Evolutionary conservation across 2,329 filamentous ascomycete species (phyloP).

Genomic region (Talaromyces sp.): DNA sequence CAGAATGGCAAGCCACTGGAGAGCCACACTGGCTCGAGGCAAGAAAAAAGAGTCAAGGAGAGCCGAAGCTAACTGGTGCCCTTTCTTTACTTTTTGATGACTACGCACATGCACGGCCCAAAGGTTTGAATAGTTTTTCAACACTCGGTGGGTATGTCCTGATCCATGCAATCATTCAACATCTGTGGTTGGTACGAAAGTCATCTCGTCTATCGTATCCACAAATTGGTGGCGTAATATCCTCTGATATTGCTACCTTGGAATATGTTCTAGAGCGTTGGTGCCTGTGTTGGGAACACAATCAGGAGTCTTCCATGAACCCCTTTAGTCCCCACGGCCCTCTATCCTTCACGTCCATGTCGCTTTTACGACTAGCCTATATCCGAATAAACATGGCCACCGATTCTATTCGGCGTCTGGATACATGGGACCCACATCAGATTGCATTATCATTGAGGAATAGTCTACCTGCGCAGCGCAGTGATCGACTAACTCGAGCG

Average conservation of each 20-base stretch:
- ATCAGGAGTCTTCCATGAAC: neutral
- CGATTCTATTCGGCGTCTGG: neutral
- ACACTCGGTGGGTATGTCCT: neutral
- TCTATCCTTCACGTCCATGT: neutral
- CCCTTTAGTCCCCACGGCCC: neutral
- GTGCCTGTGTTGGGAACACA: neutral
- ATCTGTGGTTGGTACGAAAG: neutral
- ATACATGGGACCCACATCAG: conserved; percentile 9
- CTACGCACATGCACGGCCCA: neutral
- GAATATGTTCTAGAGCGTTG: neutral
- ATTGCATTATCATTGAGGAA: conserved; percentile 26
- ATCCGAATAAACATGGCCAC: neutral
- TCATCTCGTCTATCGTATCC: neutral
- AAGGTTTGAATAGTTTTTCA: neutral
- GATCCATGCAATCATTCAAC: neutral
- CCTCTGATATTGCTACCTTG: neutral
- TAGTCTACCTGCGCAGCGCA: conserved; percentile 38
- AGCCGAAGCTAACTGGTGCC: neutral
- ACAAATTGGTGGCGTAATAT: neutral
- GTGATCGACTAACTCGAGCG: conserved; percentile 42
- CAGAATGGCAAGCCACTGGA: neutral
- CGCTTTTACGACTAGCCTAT: neutral
- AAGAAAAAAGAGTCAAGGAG: neutral
- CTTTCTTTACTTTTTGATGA: neutral
- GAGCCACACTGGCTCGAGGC: neutral